Evolutionary conservation across 805 yeast species (phyloP).

Genomic region (Wickerhamiella galacta): DNA sequence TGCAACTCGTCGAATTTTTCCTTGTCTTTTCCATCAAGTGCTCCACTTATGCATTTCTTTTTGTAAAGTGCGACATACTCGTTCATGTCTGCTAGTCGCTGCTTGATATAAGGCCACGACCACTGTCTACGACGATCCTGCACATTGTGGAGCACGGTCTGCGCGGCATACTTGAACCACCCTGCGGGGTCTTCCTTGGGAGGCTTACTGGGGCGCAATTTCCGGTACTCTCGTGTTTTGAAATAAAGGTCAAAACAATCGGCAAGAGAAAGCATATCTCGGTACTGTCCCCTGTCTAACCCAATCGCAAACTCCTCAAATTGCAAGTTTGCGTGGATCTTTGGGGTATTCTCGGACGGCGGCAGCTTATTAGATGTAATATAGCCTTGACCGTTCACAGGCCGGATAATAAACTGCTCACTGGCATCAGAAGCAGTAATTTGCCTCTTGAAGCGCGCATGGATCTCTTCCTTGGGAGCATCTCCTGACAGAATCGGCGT

Average conservation of each 20-base stretch:
- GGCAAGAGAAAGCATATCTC: slow-evolving; percentile 63
- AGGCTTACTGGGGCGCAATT: slow-evolving; percentile 42
- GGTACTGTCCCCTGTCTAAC: slow-evolving; percentile 69
- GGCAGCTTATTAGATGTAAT: slow-evolving; percentile 59
- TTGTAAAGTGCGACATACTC: slow-evolving; percentile 56
- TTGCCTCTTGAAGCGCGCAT: slow-evolving; percentile 25
- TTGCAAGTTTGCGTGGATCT: slow-evolving; percentile 52
- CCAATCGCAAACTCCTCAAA: slow-evolving; percentile 85
- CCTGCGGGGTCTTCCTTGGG: slow-evolving; percentile 45
- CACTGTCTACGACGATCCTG: slow-evolving; percentile 66
- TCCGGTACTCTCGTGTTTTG: slow-evolving; percentile 59
- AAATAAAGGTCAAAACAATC: slow-evolving; percentile 66
- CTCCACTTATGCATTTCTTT: slow-evolving; percentile 29
- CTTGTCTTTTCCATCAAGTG: slow-evolving; percentile 20
- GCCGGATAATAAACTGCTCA: slow-evolving; percentile 40
- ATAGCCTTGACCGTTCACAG: slow-evolving; percentile 80
- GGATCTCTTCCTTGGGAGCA: slow-evolving; percentile 18
- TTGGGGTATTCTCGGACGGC: slow-evolving; percentile 30
- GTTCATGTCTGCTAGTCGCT: slow-evolving; percentile 55
- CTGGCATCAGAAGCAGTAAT: slow-evolving; percentile 13
- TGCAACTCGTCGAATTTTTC: slow-evolving; percentile 38
- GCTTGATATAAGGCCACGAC: slow-evolving; percentile 74
- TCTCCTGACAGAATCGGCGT: slow-evolving; percentile 28
- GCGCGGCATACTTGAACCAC: slow-evolving; percentile 74
- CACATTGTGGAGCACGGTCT: slow-evolving; percentile 60